A percentile compares a stretch with the other conserved stretches of the same genome.
phyloP scores from a whole-genome alignment of 257 asterid genomes.

The Petunia axillaris region DNA sequence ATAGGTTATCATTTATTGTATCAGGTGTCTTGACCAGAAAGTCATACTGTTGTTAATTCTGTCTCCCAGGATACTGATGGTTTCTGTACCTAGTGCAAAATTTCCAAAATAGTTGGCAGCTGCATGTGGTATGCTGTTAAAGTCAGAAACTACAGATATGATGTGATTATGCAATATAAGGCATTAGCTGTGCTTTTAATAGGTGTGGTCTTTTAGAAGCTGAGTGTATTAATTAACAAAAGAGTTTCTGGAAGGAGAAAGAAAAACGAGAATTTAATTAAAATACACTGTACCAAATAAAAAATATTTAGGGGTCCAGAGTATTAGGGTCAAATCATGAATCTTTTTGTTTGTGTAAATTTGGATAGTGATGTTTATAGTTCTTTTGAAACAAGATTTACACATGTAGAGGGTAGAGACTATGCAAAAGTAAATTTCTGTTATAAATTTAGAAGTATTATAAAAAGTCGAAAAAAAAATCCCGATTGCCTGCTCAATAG shows the following conservation, averaged over 20 bases:
- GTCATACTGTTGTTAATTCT: neutral
- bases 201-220: neutral
- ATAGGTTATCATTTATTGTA: neutral
- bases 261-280: neutral
- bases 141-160: constrained; percentile 25
- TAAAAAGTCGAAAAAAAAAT: neutral
- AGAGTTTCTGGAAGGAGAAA: neutral
- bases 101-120: constrained; percentile 5
- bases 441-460: neutral
- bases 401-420: neutral
- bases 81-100: neutral
- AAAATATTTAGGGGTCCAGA: neutral
- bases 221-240: neutral
- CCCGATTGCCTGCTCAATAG: neutral
- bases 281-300: neutral
- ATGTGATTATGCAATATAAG: neutral
- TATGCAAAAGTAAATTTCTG: neutral
- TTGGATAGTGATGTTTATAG: neutral
- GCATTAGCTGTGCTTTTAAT: constrained; percentile 4
- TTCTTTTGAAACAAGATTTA: neutral
- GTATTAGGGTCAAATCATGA: neutral
- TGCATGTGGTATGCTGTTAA: neutral
- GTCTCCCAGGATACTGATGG: constrained; percentile 8
- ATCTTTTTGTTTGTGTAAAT: neutral
- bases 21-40: neutral